Percentiles rank a stretch among this genome's conserved stretches.
Conservation (phyloP, 2,329 filamentous ascomycete genomes). For the Epichloe brachyelytri region DNA sequence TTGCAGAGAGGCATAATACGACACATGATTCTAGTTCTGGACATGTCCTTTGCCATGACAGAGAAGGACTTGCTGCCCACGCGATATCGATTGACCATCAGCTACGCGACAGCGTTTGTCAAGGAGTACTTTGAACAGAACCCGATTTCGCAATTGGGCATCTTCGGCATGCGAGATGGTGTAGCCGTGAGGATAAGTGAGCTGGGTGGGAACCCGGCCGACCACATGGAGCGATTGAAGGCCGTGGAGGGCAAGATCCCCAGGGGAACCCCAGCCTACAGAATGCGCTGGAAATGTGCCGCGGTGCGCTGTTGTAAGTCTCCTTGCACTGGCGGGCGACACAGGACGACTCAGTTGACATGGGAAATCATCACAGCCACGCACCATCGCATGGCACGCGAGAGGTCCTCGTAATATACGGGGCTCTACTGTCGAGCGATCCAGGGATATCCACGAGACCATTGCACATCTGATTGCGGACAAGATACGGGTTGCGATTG, state of each 20-base stretch:
- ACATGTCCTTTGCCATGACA: constrained; percentile 85
- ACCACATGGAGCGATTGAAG: constrained; percentile 69
- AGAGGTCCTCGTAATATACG: constrained; percentile 85
- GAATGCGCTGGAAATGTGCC: constrained; percentile 90
- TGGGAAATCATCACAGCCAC: constrained; percentile 40
- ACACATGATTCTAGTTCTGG: constrained; percentile 82
- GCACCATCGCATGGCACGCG: constrained; percentile 86
- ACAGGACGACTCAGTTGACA: background rate
- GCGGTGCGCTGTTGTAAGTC: constrained; percentile 70
- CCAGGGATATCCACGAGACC: constrained; percentile 89
- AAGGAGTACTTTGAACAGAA: constrained; percentile 97
- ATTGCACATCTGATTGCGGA: constrained; percentile 67
- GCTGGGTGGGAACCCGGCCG: constrained; percentile 80
- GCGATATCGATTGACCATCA: constrained; percentile 68
- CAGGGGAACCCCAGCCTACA: constrained; percentile 72
- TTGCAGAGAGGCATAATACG: constrained; percentile 94
- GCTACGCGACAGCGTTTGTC: constrained; percentile 77
- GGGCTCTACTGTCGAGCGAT: constrained; percentile 79
- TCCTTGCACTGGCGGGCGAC: too few relatives aligned
- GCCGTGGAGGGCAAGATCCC: constrained; percentile 52
- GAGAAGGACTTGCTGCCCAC: constrained; percentile 92
- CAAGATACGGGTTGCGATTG: constrained; percentile 74
- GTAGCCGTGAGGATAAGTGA: constrained; percentile 76
- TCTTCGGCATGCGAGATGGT: constrained; percentile 88
- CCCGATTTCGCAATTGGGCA: constrained; percentile 87